These are phyloP conservation scores for Epichloe glyceriae DNA, from an alignment of 2,329 filamentous ascomycete species.

Conservation along the genomic window DNA sequence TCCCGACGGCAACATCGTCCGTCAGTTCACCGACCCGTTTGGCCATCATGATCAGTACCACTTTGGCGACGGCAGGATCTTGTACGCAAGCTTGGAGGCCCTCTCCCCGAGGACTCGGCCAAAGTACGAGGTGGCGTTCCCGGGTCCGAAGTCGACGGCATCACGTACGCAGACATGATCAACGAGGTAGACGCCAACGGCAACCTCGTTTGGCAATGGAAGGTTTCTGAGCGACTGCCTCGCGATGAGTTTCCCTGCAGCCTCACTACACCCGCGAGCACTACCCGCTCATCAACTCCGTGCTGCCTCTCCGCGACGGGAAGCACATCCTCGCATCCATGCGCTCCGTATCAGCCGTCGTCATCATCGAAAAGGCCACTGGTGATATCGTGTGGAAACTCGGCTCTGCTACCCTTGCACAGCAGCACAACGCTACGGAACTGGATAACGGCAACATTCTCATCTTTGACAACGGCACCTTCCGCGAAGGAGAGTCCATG, in stretches of 20 bases:
- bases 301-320: slow-evolving; percentile 15
- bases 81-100: slow-evolving; percentile 16
- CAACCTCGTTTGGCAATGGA: slow-evolving; percentile 17
- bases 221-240: slow-evolving; percentile 14
- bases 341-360: slow-evolving; percentile 15
- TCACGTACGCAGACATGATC: slow-evolving; percentile 18
- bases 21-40: slow-evolving; percentile 15
- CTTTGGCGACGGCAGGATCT: slow-evolving; percentile 14
- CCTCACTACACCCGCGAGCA: slow-evolving; percentile 19
- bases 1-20: slow-evolving; percentile 12
- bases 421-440: slow-evolving; percentile 19
- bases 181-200: slow-evolving; percentile 15
- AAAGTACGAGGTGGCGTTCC: slow-evolving; percentile 17
- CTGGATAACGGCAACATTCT: slow-evolving; percentile 19
- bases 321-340: slow-evolving; percentile 17
- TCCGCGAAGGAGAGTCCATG: slow-evolving; percentile 16
- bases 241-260: slow-evolving; percentile 16
- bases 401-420: slow-evolving; percentile 12
- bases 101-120: slow-evolving; percentile 13
- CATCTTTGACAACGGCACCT: slow-evolving; percentile 19
- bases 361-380: slow-evolving; percentile 15
- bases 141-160: slow-evolving; percentile 13
- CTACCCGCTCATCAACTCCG: slow-evolving; percentile 19
- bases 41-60: slow-evolving; percentile 19
- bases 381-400: slow-evolving; percentile 18